phyloP scores from a whole-genome alignment of 306 rosid species.

The Acacia crassicarpa region DNA sequence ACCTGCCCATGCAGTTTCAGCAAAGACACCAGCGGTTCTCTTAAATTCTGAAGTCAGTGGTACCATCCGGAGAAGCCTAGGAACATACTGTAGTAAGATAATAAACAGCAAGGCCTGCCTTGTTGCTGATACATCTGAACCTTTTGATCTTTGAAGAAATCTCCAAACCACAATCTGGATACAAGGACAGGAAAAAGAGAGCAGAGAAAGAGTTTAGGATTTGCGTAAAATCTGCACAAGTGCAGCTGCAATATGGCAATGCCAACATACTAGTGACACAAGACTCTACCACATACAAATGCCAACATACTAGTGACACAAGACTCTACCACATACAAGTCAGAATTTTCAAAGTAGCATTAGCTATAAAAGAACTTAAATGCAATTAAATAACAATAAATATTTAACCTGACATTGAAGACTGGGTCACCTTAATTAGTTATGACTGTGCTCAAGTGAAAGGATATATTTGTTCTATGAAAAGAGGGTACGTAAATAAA shows the following conservation, averaged over 20 bases:
- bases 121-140: conserved; percentile 85
- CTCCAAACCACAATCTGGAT: conserved; percentile 90
- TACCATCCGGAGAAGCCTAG: conserved; percentile 75
- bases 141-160: conserved; percentile 76
- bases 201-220: background rate
- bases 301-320: too few relatives aligned
- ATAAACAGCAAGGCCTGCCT: conserved; percentile 87
- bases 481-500: conserved; percentile 2
- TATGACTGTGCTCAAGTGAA: background rate
- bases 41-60: conserved; percentile 93
- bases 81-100: conserved; percentile 83
- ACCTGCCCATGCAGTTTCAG: conserved; percentile 99
- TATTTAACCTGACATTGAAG: background rate
- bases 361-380: background rate
- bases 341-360: conserved; percentile 10
- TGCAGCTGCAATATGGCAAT: background rate
- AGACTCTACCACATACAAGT: background rate
- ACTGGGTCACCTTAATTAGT: background rate
- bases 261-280: conserved; percentile 3
- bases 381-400: background rate
- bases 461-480: background rate
- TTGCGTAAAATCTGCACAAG: background rate
- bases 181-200: background rate
- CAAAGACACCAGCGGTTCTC: conserved; percentile 95
- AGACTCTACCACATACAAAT: background rate